Conservation (phyloP, 2,329 filamentous ascomycete genomes). For the Dichotomopilus funicola region DNA sequence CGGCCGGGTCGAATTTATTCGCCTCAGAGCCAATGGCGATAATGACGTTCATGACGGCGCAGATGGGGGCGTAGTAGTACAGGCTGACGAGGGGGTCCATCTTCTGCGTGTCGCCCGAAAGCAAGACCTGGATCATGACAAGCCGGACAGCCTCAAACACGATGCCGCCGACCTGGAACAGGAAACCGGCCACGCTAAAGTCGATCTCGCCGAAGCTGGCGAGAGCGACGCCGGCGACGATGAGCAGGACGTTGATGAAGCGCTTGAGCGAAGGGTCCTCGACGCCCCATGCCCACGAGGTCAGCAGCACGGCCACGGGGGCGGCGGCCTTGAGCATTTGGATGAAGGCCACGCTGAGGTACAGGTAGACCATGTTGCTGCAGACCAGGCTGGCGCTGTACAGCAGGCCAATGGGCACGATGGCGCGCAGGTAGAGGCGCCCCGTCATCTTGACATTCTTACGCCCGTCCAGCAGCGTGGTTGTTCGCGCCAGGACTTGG, state of each 20-base stretch:
- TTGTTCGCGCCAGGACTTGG: slow-evolving; percentile 82
- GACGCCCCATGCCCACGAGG: slow-evolving; percentile 54
- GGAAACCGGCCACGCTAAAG: slow-evolving; percentile 59
- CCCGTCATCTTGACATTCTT: slow-evolving; percentile 95
- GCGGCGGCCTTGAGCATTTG: slow-evolving; percentile 88
- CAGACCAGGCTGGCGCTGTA: slow-evolving; percentile 92
- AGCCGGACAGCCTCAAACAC: slow-evolving; percentile 74
- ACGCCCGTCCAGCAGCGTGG: slow-evolving; percentile 78
- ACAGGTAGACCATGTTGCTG: slow-evolving; percentile 88
- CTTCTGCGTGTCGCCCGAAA: slow-evolving; percentile 69
- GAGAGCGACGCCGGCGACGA: slow-evolving; percentile 46
- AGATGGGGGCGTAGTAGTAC: slow-evolving; percentile 85
- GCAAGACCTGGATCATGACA: slow-evolving; percentile 78
- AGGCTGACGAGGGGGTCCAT: slow-evolving; percentile 85
- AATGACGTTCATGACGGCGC: slow-evolving; percentile 70
- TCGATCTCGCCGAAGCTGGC: slow-evolving; percentile 59
- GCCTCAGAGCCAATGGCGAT: slow-evolving; percentile 66
- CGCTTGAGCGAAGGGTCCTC: slow-evolving; percentile 40
- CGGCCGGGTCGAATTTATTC: slow-evolving; percentile 56
- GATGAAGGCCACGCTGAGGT: slow-evolving; percentile 90
- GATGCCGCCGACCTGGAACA: slow-evolving; percentile 68
- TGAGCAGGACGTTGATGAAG: slow-evolving; percentile 44
- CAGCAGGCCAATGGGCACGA: slow-evolving; percentile 87
- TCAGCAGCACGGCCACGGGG: slow-evolving; percentile 59
- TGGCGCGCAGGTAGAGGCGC: slow-evolving; percentile 80